These are phyloP conservation scores for Gynandropsis gynandra DNA, from an alignment of 345 rosid genomes.

Conservation along the genomic window DNA sequence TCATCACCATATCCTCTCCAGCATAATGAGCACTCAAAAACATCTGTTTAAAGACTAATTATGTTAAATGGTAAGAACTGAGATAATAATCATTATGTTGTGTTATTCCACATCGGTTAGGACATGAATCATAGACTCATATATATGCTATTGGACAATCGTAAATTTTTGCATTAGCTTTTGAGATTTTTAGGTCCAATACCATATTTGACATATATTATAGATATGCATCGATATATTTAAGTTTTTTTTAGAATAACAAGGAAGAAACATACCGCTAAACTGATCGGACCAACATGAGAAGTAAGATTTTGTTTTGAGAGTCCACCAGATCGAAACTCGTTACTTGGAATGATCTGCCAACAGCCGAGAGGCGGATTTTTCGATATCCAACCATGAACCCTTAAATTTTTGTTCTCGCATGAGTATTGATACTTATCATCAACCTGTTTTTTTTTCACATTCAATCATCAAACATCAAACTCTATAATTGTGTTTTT, in stretches of 20 bases:
- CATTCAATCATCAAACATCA: background rate
- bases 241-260: too few species aligned
- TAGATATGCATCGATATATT: too few species aligned
- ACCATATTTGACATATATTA: too few species aligned
- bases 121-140: too few species aligned
- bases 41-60: slow-evolving; percentile 39
- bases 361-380: slow-evolving; percentile 59
- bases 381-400: slow-evolving; percentile 74
- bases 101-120: too few species aligned
- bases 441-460: slow-evolving; percentile 48
- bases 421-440: slow-evolving; percentile 86
- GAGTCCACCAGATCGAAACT: slow-evolving; percentile 61
- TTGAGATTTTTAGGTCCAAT: too few species aligned
- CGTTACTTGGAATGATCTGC: slow-evolving; percentile 69
- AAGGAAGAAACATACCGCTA: slow-evolving; percentile 27
- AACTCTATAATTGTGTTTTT: background rate
- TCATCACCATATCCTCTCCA: slow-evolving; percentile 74
- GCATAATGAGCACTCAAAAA: slow-evolving; percentile 80
- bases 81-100: background rate
- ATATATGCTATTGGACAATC: too few species aligned
- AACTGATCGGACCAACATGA: slow-evolving; percentile 52
- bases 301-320: slow-evolving; percentile 59
- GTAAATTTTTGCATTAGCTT: too few species aligned
- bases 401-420: slow-evolving; percentile 60
- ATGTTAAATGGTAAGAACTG: background rate